phyloP scores from a whole-genome alignment of 345 rosid species.

The Lagerstroemia speciosa region DNA sequence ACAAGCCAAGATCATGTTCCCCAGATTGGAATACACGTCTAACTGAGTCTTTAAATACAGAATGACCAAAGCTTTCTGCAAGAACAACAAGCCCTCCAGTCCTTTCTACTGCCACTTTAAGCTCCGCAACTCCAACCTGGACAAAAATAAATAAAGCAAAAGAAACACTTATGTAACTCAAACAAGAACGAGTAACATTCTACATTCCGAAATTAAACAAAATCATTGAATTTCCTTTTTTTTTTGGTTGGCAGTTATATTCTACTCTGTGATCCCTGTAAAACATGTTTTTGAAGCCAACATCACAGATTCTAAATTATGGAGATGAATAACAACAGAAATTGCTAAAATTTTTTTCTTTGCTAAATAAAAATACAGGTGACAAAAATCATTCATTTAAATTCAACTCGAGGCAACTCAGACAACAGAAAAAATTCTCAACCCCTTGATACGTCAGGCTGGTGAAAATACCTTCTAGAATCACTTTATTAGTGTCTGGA shows the following conservation, averaged over 20 bases:
- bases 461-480: too few relatives aligned
- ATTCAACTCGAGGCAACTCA: too few relatives aligned
- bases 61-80: constrained; percentile 97
- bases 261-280: neutral
- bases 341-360: too few relatives aligned
- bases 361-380: too few relatives aligned
- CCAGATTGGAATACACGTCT: constrained; percentile 63
- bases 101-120: constrained; percentile 84
- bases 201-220: neutral
- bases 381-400: too few relatives aligned
- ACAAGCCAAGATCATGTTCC: constrained; percentile 72
- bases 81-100: constrained; percentile 97
- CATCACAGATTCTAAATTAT: neutral
- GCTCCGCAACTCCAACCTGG: constrained; percentile 93
- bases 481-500: too few relatives aligned
- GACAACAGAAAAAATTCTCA: too few relatives aligned
- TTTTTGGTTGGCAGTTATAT: too few relatives aligned
- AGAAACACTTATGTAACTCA: neutral
- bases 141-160: neutral
- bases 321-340: too few relatives aligned
- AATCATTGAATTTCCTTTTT: neutral
- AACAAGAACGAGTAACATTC: neutral
- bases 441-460: too few relatives aligned
- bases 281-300: neutral
- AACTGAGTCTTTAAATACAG: constrained; percentile 83